phyloP scores from a whole-genome alignment of 2,329 filamentous ascomycete species.

The Pseudogymnoascus sp. region DNA sequence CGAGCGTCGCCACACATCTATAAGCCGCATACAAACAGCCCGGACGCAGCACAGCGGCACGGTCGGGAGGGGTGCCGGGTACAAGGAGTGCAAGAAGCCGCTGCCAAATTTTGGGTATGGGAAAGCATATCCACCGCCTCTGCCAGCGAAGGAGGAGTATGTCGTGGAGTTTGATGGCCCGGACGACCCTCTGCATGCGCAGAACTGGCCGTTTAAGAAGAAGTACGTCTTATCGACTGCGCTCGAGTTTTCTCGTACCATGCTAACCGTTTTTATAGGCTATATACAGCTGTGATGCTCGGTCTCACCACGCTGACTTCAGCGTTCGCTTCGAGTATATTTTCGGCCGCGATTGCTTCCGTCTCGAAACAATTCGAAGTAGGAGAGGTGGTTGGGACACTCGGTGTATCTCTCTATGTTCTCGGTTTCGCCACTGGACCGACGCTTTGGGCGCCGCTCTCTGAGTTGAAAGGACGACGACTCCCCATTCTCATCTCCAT shows the following conservation, averaged over 20 bases:
- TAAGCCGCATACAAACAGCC: constrained; percentile 64
- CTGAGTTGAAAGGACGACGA: constrained; percentile 61
- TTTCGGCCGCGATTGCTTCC: constrained; percentile 54
- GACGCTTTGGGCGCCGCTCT: constrained; percentile 63
- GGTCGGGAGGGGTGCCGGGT: constrained; percentile 47
- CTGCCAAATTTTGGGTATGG: constrained; percentile 63
- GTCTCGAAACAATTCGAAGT: constrained; percentile 54
- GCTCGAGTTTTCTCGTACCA: constrained; percentile 29
- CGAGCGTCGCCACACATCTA: constrained; percentile 59
- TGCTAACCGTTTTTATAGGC: constrained; percentile 28
- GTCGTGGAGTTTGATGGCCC: constrained; percentile 80
- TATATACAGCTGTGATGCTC: constrained; percentile 58
- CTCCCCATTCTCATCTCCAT: constrained; percentile 53
- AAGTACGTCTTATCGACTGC: constrained; percentile 50
- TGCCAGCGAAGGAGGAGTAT: constrained; percentile 67
- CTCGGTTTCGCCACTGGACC: constrained; percentile 65
- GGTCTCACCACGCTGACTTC: constrained; percentile 66
- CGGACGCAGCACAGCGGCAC: constrained; percentile 63
- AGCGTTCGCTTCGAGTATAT: constrained; percentile 68
- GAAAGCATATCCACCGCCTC: constrained; percentile 63
- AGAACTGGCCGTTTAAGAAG: constrained; percentile 76
- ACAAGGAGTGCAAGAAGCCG: constrained; percentile 45
- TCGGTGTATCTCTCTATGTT: constrained; percentile 64
- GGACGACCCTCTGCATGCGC: constrained; percentile 74
- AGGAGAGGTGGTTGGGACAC: constrained; percentile 50